Percentiles rank a stretch among this genome's conserved stretches.
These are phyloP conservation scores for Fraxinus platypoda DNA, from an alignment of 305 asterid species.

Conservation along the genomic window DNA sequence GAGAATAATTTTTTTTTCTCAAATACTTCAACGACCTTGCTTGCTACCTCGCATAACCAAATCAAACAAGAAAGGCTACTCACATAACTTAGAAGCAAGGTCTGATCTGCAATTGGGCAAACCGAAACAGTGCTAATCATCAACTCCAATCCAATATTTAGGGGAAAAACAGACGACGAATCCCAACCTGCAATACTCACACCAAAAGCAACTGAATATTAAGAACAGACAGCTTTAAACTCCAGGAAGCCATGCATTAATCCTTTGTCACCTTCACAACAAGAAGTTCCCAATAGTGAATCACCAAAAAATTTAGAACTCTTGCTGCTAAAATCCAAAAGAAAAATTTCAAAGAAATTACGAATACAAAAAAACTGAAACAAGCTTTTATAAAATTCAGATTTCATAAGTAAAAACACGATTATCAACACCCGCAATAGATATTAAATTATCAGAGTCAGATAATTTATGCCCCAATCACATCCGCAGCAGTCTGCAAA, in stretches of 20 bases:
- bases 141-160: slow-evolving; percentile 6
- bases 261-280: too few species aligned
- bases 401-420: not conserved
- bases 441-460: too few species aligned
- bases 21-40: not conserved
- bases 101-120: slow-evolving; percentile 30
- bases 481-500: too few species aligned
- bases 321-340: too few species aligned
- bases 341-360: too few species aligned
- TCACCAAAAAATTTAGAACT: too few species aligned
- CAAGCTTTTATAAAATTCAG: not conserved
- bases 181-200: slow-evolving; percentile 27
- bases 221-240: not conserved
- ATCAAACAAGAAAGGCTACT: slow-evolving; percentile 19
- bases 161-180: not conserved
- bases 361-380: not conserved
- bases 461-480: too few species aligned
- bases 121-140: slow-evolving; percentile 37
- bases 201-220: not conserved
- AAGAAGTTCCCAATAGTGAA: too few species aligned
- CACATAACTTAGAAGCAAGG: slow-evolving; percentile 35
- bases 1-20: not conserved
- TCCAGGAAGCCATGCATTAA: not conserved
- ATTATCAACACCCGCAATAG: too few species aligned
- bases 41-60: not conserved